These are phyloP conservation scores for Xylogone sp. DNA, from an alignment of 2,329 filamentous ascomycete species.

Conservation along the genomic window DNA sequence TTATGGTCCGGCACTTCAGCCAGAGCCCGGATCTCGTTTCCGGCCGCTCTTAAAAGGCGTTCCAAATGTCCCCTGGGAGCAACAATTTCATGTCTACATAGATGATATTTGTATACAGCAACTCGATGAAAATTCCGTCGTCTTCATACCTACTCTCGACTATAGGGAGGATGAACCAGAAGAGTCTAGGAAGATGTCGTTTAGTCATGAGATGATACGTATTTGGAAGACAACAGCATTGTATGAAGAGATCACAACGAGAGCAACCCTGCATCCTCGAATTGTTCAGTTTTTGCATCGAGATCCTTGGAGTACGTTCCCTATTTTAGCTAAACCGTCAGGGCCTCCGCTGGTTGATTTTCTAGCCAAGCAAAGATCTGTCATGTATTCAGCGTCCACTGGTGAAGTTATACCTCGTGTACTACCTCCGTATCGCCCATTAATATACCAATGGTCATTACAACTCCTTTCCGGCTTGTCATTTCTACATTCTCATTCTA, in stretches of 20 bases:
- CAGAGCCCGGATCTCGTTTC: background rate
- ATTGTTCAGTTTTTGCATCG: background rate
- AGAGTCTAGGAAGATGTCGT: background rate
- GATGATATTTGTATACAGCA: background rate
- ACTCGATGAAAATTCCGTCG: background rate
- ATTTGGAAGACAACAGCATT: background rate
- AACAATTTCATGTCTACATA: background rate
- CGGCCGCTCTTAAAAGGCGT: background rate
- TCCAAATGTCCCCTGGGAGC: background rate
- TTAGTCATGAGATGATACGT: background rate
- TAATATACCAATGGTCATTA: background rate
- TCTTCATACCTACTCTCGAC: background rate
- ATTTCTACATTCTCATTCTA: background rate
- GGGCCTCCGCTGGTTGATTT: background rate
- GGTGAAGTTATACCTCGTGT: background rate
- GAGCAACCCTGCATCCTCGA: background rate
- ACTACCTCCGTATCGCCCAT: background rate
- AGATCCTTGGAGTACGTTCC: background rate
- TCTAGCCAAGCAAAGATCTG: background rate
- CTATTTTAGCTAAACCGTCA: background rate
- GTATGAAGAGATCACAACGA: background rate
- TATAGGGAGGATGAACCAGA: background rate
- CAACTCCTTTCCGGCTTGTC: background rate
- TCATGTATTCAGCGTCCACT: constrained; percentile 1
- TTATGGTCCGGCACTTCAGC: background rate